These are phyloP conservation scores for Rhexocercosporidium sp. DNA, from an alignment of 2,329 filamentous ascomycete genomes.

Conservation along the genomic window DNA sequence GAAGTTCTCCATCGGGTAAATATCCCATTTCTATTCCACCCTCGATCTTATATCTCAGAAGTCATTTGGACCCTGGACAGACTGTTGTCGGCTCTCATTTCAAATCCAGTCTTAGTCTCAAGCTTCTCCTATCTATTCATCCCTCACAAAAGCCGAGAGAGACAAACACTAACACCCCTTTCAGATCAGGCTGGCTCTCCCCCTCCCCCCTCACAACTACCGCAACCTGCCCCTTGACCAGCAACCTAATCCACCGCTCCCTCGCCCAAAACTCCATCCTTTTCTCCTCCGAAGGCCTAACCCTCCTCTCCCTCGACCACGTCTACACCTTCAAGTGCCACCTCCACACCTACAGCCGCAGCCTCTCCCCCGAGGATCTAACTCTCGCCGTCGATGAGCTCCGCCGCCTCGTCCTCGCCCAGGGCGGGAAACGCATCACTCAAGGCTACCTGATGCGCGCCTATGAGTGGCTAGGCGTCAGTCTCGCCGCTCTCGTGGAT, in stretches of 20 bases:
- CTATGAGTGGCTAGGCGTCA: conserved; percentile 63
- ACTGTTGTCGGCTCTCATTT: background rate
- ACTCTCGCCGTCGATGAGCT: conserved; percentile 69
- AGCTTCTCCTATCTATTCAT: background rate
- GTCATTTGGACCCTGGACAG: background rate
- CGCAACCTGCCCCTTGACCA: conserved; percentile 51
- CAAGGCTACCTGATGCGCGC: conserved; percentile 57
- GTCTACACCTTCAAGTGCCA: conserved; percentile 69
- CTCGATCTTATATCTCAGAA: background rate
- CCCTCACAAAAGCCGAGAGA: background rate
- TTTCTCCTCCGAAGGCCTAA: conserved; percentile 64
- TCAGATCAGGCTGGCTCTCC: conserved; percentile 36
- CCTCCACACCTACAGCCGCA: conserved; percentile 60
- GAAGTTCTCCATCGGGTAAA: conserved; percentile 51
- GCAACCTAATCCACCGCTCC: conserved; percentile 60
- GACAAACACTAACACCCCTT: conserved; percentile 21
- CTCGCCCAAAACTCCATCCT: conserved; percentile 64
- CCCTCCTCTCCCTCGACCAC: conserved; percentile 63
- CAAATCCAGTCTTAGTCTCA: background rate
- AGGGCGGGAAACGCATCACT: conserved; percentile 54
- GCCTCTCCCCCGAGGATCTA: conserved; percentile 46
- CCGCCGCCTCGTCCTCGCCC: conserved; percentile 61
- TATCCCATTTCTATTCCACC: conserved; percentile 26
- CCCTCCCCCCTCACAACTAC: conserved; percentile 47
- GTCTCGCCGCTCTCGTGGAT: conserved; percentile 55